Base-by-base conservation (phyloP, 352 stramenopile genomes). In the Blastocystis sp. region DNA sequence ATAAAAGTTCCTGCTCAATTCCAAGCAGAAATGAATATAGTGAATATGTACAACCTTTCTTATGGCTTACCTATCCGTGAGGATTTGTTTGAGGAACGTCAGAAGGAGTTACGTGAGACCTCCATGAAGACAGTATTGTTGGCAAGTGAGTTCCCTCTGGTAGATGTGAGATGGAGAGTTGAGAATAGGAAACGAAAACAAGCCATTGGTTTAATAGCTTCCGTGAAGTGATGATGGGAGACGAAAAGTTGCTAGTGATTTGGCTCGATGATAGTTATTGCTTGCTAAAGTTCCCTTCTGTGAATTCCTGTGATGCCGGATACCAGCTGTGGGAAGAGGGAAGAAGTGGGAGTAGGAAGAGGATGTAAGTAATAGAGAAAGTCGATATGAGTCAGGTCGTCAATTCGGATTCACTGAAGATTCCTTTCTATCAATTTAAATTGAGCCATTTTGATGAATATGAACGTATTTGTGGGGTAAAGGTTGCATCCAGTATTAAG, bases 31-130 rank as follows among this genome's bases (percentile, higher is more conserved):
- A 68, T 84, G 53, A 84, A 84, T 42, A 42, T 30, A 11, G 51
- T 84, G 17, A 64, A 84, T 44, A 84, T 84, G 73, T 84, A 66
- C 73, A 69, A 40, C 51, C 1, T 84, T 30, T 1, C 51, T 7
- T 24, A 37, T 27, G 30, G 15, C 6, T 51, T 84, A 33, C 73
- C 73, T 15, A 1, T 84, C 17, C 17, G 33, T 9, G 51, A 64
- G 5, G 17, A 35, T 37, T 51, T 58, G 5, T 84, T 35, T 33
- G 7, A 64, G 22, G n/a, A 27, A 57, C 51, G 73, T 35, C 30
- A 84, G 33, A 37, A 27, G 51, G 37, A 84, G 33, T 37, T 84
- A 37, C 11, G 13, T 22, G 27, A 35, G 33, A 56, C 58, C 4
- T 19, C 9, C 11, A 64, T n/a, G 15, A 22, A 51, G 9, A 22